A percentile compares a stretch with the other conserved stretches of the same genome.
These are phyloP conservation scores for Coelastrella sp. DNA, from an alignment of 139 green algal genomes.

Conservation along the genomic window DNA sequence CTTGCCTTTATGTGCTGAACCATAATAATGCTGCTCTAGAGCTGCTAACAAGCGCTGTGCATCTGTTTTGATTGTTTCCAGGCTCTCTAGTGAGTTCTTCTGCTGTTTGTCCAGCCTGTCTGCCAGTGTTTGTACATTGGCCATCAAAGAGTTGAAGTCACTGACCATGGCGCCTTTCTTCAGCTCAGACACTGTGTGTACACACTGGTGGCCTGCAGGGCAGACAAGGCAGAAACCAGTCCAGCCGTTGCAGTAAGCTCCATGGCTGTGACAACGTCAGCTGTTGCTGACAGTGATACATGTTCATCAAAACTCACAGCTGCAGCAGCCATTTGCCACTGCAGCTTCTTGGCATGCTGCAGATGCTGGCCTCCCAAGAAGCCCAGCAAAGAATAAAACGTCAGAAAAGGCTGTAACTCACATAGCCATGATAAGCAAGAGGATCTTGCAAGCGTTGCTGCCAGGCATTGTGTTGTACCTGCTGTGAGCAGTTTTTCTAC, in stretches of 20 bases:
- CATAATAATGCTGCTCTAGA: conserved; percentile 48
- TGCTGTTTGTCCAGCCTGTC: not conserved
- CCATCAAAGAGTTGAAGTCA: conserved; percentile 37
- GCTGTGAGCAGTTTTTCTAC: conserved; percentile 40
- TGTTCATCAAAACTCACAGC: too few relatives aligned
- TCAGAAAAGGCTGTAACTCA: too few relatives aligned
- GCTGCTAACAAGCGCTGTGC: conserved; percentile 2
- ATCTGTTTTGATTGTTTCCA: conserved; percentile 17
- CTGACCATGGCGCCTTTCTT: conserved; percentile 48
- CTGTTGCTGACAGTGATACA: too few relatives aligned
- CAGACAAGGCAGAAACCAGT: not conserved
- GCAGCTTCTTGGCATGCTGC: too few relatives aligned
- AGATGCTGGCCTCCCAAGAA: too few relatives aligned
- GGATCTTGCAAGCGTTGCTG: not conserved
- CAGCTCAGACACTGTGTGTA: conserved; percentile 40
- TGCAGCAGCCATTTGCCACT: too few relatives aligned
- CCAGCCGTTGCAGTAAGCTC: not conserved
- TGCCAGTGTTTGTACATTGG: not conserved
- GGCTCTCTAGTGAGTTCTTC: not conserved
- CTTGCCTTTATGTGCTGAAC: conserved; percentile 24
- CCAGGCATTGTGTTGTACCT: conserved; percentile 2
- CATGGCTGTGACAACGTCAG: not conserved
- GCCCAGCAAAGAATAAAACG: too few relatives aligned
- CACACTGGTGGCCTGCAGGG: conserved; percentile 37
- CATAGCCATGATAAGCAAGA: not conserved